Evolutionary conservation across 108 stramenopile species (phyloP).

Genomic region (Cyclotella kingstonii): DNA sequence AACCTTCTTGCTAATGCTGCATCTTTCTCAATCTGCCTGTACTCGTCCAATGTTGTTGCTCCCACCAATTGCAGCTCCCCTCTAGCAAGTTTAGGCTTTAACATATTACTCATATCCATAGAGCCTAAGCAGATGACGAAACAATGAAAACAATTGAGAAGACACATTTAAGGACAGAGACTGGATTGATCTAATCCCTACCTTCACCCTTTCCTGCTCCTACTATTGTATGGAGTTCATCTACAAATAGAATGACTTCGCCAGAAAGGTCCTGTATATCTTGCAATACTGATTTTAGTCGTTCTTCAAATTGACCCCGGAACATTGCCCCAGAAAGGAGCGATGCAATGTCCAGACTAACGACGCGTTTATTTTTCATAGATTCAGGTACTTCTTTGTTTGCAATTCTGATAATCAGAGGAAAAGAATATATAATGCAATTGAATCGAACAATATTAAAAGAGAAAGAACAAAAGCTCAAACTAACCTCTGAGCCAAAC

Average conservation of each 20-base stretch:
- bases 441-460: not conserved
- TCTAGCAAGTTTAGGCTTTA: slow-evolving; percentile 93
- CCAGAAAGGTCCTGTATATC: slow-evolving; percentile 83
- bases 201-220: slow-evolving; percentile 75
- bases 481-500: slow-evolving; percentile 58
- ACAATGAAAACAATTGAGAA: too few relatives aligned
- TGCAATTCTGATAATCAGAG: slow-evolving; percentile 38
- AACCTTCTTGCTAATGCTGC: slow-evolving; percentile 94
- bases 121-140: too few relatives aligned
- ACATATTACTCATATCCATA: slow-evolving; percentile 91
- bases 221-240: slow-evolving; percentile 95
- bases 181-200: too few relatives aligned
- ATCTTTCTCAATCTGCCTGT: slow-evolving; percentile 92
- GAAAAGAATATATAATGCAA: not conserved
- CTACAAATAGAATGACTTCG: slow-evolving; percentile 92
- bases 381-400: slow-evolving; percentile 67
- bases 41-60: slow-evolving; percentile 96
- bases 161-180: too few relatives aligned
- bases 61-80: slow-evolving; percentile 95
- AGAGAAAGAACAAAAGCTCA: too few relatives aligned
- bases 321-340: slow-evolving; percentile 93
- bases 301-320: slow-evolving; percentile 96
- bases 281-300: slow-evolving; percentile 86
- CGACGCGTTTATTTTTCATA: slow-evolving; percentile 76
- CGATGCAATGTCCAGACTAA: slow-evolving; percentile 84